A percentile compares a stretch with the other conserved stretches of the same genome.
These are phyloP conservation scores for Coleophoma cylindrospora DNA, from an alignment of 2,329 filamentous ascomycete species.

Conservation along the genomic window DNA sequence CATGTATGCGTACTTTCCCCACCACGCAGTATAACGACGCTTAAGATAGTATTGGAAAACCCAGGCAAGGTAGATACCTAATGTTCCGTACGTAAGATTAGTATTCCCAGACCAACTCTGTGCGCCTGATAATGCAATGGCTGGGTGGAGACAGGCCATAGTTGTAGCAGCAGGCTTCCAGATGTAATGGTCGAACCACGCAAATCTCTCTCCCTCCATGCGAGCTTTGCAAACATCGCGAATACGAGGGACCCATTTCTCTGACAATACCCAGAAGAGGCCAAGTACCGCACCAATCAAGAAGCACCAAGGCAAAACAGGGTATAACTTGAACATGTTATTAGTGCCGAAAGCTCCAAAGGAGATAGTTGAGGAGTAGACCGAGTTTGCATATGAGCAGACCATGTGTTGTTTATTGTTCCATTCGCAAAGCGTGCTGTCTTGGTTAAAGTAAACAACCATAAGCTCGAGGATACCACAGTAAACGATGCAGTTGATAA, in stretches of 20 bases:
- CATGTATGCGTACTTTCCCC: conserved; percentile 25
- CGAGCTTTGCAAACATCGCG: conserved; percentile 8
- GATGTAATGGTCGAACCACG: conserved; percentile 16
- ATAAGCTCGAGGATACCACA: too few species aligned
- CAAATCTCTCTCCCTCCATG: conserved; percentile 12
- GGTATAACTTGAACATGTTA: too few species aligned
- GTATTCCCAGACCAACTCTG: conserved; percentile 24
- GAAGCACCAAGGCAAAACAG: too few species aligned
- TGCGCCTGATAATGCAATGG: conserved; percentile 22
- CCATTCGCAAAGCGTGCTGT: too few species aligned
- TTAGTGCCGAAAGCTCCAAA: too few species aligned
- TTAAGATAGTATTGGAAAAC: conserved; percentile 24
- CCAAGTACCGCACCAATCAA: conserved; percentile 28
- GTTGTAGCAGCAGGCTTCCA: conserved; percentile 13
- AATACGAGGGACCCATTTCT: conserved; percentile 19
- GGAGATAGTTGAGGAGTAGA: too few species aligned
- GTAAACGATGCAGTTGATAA: too few species aligned
- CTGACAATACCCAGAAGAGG: conserved; percentile 20
- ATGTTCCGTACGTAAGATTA: conserved; percentile 26
- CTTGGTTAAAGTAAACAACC: too few species aligned
- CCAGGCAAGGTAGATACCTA: conserved; percentile 23
- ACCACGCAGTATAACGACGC: conserved; percentile 22
- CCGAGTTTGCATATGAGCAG: too few species aligned
- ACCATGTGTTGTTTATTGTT: too few species aligned
- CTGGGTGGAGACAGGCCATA: conserved; percentile 15